Base-by-base conservation (phyloP, 2,329 filamentous ascomycete genomes). In the Sodiomyces alkalinus region DNA sequence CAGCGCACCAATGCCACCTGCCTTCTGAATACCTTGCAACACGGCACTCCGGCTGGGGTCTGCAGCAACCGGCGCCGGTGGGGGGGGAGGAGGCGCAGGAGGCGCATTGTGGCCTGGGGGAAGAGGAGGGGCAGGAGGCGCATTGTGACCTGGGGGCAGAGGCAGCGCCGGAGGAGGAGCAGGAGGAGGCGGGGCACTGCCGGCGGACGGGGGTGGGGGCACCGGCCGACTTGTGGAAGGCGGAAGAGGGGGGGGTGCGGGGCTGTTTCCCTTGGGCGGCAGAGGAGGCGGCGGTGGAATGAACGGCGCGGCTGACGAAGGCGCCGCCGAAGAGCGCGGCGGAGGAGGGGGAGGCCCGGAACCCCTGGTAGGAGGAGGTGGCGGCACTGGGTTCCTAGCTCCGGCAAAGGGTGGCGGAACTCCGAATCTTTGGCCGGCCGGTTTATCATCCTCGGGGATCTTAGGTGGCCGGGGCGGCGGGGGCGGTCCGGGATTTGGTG, bases 401-500 rank as follows among this genome's bases (percentile, higher is more conserved):
- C 79, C 77, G 27, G 66, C 46, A 44, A 92, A 92, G 3, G 81
- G 73, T 6, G 86, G 85, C 31, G 86, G 83, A 5, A 92, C 81
- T 19, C 68, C 71, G 44, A 82, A 85, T 39, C 62, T 77, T 29
- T 68, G 62, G 4, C 47, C 41, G 19, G 53, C 54, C 13, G 60
- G 51, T 26, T 64, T 60, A 31, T 69, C 64, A 9, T 60, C 58
- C 16, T 85, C 79, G 2, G 79, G 67, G 6, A 72, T 74, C 51
- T 83, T 81, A 4, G 74, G 67, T 8, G 78, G 78, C 33, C 72
- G 59, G 10, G 72, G 74, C 8, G 77, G 76, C 20, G 77, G 75
- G 15, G 74, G 69, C 17, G 77, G 76, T 2, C 68, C 74, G 17
- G 72, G 60, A 21, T 33, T 37, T 22, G 31, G 36, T 27, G 27